These are phyloP conservation scores for Staphylotrichum tortipilum DNA, from an alignment of 495 filamentous ascomycete species.

Conservation along the genomic window DNA sequence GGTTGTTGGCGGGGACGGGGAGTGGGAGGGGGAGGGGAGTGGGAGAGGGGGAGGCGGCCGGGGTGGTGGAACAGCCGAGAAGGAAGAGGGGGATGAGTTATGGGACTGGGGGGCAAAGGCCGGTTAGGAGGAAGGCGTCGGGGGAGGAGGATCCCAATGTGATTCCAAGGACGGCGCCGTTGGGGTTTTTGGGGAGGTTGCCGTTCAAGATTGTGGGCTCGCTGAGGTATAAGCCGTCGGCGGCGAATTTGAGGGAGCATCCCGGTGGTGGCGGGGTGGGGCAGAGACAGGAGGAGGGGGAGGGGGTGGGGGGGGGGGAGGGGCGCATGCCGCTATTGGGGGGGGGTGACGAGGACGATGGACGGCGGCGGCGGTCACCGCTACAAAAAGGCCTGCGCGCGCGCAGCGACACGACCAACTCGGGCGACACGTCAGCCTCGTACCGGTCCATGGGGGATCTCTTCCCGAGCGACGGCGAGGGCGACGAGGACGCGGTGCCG, in stretches of 20 bases:
- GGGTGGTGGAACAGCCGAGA: constrained; percentile 55
- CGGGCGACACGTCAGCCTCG: constrained; percentile 76
- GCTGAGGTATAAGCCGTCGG: constrained; percentile 79
- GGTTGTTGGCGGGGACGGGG: constrained; percentile 70
- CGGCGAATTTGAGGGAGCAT: constrained; percentile 85
- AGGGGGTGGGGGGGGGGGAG: constrained; percentile 22
- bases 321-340: constrained; percentile 68
- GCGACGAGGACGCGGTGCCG: constrained; percentile 81
- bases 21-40: constrained; percentile 21
- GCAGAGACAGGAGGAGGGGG: background rate
- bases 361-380: constrained; percentile 18
- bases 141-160: constrained; percentile 76
- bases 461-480: constrained; percentile 85
- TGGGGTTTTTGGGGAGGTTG: constrained; percentile 78
- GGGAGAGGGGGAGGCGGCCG: constrained; percentile 27
- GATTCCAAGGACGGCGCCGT: constrained; percentile 75
- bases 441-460: constrained; percentile 89
- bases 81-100: constrained; percentile 83
- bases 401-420: constrained; percentile 72
- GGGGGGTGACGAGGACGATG: constrained; percentile 40
- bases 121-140: constrained; percentile 56
- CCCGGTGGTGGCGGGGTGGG: constrained; percentile 51
- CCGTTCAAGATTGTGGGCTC: constrained; percentile 80
- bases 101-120: constrained; percentile 60
- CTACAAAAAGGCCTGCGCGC: constrained; percentile 43